Conservation (phyloP, 768 basidiomycete species). For the Cubamyces lactineus region DNA sequence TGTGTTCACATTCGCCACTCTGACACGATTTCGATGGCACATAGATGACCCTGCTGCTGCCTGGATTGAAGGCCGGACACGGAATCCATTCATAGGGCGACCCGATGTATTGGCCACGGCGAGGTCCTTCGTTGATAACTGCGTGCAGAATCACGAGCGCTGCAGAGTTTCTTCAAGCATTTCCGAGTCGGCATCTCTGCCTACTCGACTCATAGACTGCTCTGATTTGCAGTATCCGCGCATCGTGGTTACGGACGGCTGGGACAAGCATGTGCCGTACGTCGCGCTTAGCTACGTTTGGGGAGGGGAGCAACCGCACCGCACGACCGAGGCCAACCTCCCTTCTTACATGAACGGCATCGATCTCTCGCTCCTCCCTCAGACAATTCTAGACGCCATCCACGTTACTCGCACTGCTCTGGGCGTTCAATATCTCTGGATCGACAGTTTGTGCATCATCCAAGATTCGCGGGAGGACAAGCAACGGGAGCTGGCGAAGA, state of each 20-base stretch:
- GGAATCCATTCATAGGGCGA: neutral
- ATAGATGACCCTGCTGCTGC: neutral
- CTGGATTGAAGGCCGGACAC: neutral
- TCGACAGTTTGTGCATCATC: conserved; percentile 6
- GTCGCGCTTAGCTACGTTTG: conserved; percentile 1
- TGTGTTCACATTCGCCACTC: neutral
- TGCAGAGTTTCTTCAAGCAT: neutral
- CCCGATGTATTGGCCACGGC: neutral
- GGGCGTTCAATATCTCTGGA: neutral
- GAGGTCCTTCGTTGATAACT: neutral
- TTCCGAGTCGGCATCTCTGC: too few species aligned
- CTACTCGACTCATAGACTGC: neutral
- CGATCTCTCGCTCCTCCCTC: neutral
- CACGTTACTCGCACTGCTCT: neutral
- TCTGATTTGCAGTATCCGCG: neutral
- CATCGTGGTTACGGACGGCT: neutral
- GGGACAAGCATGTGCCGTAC: neutral
- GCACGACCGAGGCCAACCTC: neutral
- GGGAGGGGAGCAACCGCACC: neutral
- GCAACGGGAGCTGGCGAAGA: neutral
- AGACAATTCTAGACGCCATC: neutral
- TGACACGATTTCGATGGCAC: neutral
- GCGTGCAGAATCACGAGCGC: neutral
- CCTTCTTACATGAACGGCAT: neutral
- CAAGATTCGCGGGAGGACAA: conserved; percentile 2